Percentiles rank a stretch among this genome's conserved stretches.
phyloP scores from a whole-genome alignment of 495 filamentous ascomycete genomes.

The Neurospora africana region DNA sequence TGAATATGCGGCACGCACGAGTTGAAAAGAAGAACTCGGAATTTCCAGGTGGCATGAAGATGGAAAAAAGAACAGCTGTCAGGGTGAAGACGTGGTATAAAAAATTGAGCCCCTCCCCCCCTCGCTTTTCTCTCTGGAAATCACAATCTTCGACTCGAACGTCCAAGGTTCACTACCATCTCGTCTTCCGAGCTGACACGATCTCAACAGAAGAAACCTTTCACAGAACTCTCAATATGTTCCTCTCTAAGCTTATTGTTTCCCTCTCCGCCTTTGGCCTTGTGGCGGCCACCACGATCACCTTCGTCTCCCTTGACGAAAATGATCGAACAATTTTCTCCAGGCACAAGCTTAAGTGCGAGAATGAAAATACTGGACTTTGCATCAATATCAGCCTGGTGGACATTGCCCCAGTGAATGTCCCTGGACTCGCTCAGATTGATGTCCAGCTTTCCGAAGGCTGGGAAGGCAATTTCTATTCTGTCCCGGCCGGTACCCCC shows the following conservation, averaged over 20 bases:
- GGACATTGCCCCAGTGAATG: conserved; percentile 15
- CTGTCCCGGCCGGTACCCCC: conserved; percentile 26
- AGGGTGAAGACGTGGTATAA: not conserved
- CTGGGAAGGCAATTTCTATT: conserved; percentile 41
- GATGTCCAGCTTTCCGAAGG: conserved; percentile 25
- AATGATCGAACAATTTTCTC: conserved; percentile 34
- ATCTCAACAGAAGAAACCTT: not conserved
- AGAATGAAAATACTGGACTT: fast-evolving
- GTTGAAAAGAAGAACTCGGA: not conserved
- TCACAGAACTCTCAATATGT: conserved; percentile 22
- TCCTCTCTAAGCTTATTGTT: conserved; percentile 16
- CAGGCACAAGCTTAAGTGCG: conserved; percentile 10
- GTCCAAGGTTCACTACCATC: not conserved
- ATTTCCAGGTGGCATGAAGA: not conserved
- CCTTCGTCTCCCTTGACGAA: conserved; percentile 40
- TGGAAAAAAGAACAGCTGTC: not conserved
- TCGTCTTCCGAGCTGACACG: not conserved
- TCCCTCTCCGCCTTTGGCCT: conserved; percentile 21
- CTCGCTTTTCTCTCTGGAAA: not conserved
- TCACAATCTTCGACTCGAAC: not conserved
- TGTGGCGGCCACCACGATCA: conserved; percentile 31
- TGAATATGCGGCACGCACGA: not conserved
- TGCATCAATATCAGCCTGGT: conserved; percentile 15
- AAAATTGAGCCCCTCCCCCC: not conserved
- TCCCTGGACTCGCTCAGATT: conserved; percentile 19